Evolutionary conservation across 352 stramenopile species (phyloP), one percentile per base, ranked within the genome.

Genomic region (Halophytophthora batemanensis): DNA sequence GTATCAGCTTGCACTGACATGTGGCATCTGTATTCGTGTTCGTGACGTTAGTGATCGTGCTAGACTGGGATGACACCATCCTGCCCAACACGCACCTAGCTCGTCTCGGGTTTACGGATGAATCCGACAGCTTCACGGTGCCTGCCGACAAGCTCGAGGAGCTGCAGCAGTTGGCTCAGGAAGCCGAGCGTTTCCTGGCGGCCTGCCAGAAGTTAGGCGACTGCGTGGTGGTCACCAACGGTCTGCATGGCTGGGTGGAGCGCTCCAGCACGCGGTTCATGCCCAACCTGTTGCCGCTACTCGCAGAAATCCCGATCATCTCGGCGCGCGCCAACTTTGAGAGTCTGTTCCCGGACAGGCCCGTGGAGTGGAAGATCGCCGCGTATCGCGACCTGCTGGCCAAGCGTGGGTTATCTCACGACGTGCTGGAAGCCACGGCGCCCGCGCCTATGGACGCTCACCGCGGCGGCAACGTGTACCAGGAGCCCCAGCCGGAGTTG

Each of bases 31-130:
- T 31, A 17, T 18, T 35, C 34, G 21, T 46, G 17, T 55, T 6
- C 19, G 23, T 21, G 45, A 13, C 29, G 25, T 31, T 31, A 90
- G 78, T 89, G 17, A 73, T 93, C 21, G 67, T 93, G 14, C 56
- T 93, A 17, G 82, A 93, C 62, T 93, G 82, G 82, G 79, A 93
- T 54, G 82, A 90, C 67, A 93, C 82, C 28, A 42, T 93, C 10
- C 60, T 90, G 37, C 82, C 82, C 28, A 93, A 87, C 64, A 86
- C 78, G 17, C 69, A 86, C 52, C 55, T 90, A 17, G 50, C 75
- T 11, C 75, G 79, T 25, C 58, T 87, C n/a, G 76, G 74, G 8
- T 88, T 87, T 54, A 66, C 60, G 0, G 74, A 85, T 4, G 81
- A 89, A 38, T 63, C 69, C 35, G 50, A 62, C 19, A 39, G 17